These are phyloP conservation scores for Peziza echinospora DNA, from an alignment of 495 filamentous ascomycete genomes.

Conservation along the genomic window DNA sequence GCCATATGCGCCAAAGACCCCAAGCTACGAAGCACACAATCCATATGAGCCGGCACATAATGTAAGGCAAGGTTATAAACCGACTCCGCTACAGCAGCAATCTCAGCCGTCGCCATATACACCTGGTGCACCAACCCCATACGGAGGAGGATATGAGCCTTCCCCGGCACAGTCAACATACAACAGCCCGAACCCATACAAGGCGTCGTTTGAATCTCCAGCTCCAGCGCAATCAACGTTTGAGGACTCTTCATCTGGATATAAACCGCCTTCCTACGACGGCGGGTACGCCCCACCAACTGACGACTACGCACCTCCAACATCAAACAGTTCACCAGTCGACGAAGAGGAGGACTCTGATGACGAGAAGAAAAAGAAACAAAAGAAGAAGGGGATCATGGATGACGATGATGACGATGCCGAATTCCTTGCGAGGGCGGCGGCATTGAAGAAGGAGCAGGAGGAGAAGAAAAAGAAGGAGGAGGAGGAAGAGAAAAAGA, in stretches of 20 bases:
- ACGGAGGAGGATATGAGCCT: constrained; percentile 8
- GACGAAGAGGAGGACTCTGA: constrained; percentile 23
- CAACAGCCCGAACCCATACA: constrained; percentile 4
- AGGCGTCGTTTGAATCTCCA: not conserved
- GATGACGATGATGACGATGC: constrained; percentile 47
- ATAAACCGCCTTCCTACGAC: constrained; percentile 31
- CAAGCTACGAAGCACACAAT: too few species aligned
- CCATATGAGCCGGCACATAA: not conserved
- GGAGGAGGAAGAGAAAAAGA: constrained; percentile 32
- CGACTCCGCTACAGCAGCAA: not conserved
- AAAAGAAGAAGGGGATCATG: constrained; percentile 62
- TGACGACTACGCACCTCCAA: constrained; percentile 21
- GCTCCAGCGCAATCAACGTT: not conserved
- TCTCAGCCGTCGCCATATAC: constrained; percentile 3
- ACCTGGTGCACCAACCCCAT: not conserved
- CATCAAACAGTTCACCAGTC: constrained; percentile 23
- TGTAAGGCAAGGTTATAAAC: not conserved
- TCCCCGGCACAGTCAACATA: not conserved
- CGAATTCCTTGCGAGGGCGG: constrained; percentile 11
- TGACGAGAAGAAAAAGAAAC: constrained; percentile 33
- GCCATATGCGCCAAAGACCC: too few species aligned
- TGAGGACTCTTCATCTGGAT: constrained; percentile 16
- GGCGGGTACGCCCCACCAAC: constrained; percentile 20
- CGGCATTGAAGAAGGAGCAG: constrained; percentile 27
- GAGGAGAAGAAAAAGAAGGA: constrained; percentile 37